These are phyloP conservation scores for Adansonia grandidieri DNA, from an alignment of 441 rosid species.

Conservation along the genomic window DNA sequence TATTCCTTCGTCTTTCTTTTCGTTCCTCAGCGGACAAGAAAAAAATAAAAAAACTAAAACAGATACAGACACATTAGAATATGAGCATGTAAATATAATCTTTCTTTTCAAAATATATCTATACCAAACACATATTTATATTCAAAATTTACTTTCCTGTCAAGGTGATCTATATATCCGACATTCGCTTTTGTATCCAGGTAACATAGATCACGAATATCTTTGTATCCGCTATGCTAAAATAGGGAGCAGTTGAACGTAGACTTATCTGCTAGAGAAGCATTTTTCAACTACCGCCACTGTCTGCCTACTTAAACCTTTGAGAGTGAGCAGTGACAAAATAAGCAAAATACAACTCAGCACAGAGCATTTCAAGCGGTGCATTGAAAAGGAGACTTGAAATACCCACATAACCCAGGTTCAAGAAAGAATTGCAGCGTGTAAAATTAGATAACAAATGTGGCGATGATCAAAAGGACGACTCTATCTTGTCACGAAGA, in stretches of 20 bases:
- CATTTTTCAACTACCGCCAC: background rate
- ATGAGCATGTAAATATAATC: too few species aligned
- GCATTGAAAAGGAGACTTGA: conserved; percentile 1
- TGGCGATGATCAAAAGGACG: conserved; percentile 39
- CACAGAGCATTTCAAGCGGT: conserved; percentile 24
- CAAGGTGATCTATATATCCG: too few species aligned
- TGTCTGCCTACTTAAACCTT: background rate
- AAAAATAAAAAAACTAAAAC: too few species aligned
- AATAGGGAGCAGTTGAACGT: background rate
- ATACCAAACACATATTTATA: too few species aligned
- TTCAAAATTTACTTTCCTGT: too few species aligned
- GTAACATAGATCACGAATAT: too few species aligned
- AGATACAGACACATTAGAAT: too few species aligned
- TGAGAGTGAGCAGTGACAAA: background rate
- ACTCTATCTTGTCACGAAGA: conserved; percentile 76
- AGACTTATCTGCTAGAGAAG: background rate
- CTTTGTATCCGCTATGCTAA: background rate
- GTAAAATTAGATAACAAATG: conserved; percentile 27
- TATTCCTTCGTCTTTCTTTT: too few species aligned
- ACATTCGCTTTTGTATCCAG: too few species aligned
- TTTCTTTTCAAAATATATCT: too few species aligned
- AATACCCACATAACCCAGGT: conserved; percentile 10
- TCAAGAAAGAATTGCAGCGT: conserved; percentile 14
- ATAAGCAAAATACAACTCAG: too few species aligned
- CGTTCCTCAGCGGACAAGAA: too few species aligned